Conservation (phyloP, 1,284 basidiomycete species). For the Apiotrichum brassicae region DNA sequence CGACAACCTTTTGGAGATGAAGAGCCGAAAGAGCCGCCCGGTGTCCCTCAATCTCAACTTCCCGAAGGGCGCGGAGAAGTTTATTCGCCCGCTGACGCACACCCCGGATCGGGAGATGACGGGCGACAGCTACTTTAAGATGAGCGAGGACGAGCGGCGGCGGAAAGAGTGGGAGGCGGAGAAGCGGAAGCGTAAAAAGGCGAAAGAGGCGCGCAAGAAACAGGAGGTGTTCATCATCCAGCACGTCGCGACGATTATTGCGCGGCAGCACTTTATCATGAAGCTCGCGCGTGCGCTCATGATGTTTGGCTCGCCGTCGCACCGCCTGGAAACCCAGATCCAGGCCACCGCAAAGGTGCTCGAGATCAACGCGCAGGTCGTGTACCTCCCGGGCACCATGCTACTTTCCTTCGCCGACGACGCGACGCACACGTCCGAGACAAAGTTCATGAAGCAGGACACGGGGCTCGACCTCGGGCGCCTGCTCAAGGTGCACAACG, state of each 20-base stretch:
- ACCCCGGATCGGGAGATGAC: not conserved
- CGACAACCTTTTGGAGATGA: slow-evolving; percentile 30
- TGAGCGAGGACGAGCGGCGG: slow-evolving; percentile 46
- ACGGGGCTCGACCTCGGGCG: slow-evolving; percentile 70
- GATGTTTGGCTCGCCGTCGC: slow-evolving; percentile 92
- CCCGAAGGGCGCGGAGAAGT: slow-evolving; percentile 33
- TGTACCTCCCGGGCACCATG: slow-evolving; percentile 81
- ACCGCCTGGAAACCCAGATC: slow-evolving; percentile 79
- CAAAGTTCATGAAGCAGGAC: slow-evolving; percentile 75
- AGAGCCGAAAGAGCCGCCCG: slow-evolving; percentile 19
- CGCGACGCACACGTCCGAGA: slow-evolving; percentile 76
- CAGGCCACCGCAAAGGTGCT: slow-evolving; percentile 77
- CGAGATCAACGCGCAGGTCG: slow-evolving; percentile 73
- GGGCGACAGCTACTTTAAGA: not conserved
- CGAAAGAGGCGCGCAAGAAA: slow-evolving; percentile 60
- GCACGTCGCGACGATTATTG: slow-evolving; percentile 78
- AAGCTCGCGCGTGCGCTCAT: slow-evolving; percentile 84
- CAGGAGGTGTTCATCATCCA: slow-evolving; percentile 79
- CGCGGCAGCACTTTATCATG: slow-evolving; percentile 81
- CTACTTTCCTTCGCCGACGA: slow-evolving; percentile 75
- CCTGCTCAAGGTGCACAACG: slow-evolving; percentile 63
- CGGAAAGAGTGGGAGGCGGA: slow-evolving; percentile 53
- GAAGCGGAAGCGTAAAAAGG: slow-evolving; percentile 48
- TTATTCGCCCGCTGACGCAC: slow-evolving; percentile 17
- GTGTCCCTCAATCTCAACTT: slow-evolving; percentile 24